Evolutionary conservation across 2,329 filamentous ascomycete genomes (phyloP).

Genomic region (Alternaria tenuissima): DNA sequence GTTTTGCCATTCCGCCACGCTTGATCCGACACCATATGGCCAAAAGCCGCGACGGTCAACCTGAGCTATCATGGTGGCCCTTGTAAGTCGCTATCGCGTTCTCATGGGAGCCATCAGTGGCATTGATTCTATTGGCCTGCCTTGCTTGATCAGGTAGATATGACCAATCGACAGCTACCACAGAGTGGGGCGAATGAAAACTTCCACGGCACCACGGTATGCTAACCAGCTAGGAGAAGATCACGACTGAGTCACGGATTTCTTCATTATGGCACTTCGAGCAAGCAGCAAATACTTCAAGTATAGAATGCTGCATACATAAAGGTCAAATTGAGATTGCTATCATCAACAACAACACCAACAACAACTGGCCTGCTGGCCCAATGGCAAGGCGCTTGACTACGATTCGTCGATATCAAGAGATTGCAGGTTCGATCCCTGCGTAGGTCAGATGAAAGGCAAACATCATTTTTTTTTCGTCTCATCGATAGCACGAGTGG

Average conservation of each 20-base stretch:
- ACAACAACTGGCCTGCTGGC: slow-evolving; percentile 50
- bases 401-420: slow-evolving; percentile 51
- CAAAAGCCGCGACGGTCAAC: not conserved
- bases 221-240: not conserved
- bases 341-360: not conserved
- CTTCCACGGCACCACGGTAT: not conserved
- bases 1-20: not conserved
- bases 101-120: not conserved
- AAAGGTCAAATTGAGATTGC: rapidly evolving
- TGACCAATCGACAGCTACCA: not conserved
- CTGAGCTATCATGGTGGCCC: not conserved
- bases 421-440: not conserved
- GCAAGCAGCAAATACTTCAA: not conserved
- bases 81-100: not conserved
- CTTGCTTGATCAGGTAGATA: not conserved
- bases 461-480: not conserved
- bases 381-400: slow-evolving; percentile 66
- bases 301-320: not conserved
- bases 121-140: not conserved
- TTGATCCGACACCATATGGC: not conserved
- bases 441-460: not conserved
- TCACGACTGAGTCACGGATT: not conserved
- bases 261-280: not conserved
- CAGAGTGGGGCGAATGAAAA: not conserved
- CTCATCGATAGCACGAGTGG: not conserved